phyloP scores from a whole-genome alignment of 2,329 filamentous ascomycete species.

The Neonectria ditissima region DNA sequence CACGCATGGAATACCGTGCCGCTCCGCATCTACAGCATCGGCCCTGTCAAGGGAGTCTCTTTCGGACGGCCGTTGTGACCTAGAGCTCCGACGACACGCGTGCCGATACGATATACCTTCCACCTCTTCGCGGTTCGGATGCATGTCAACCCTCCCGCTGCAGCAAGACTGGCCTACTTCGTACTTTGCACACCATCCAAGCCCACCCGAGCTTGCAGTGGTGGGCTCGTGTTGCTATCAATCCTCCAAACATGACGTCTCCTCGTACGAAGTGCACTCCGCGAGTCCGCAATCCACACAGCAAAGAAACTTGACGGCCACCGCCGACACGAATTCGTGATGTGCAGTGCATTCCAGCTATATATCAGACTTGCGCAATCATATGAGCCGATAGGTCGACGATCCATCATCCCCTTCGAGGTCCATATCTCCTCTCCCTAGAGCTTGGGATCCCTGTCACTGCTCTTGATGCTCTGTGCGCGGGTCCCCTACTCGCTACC shows the following conservation, averaged over 20 bases:
- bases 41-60: slow-evolving; percentile 12
- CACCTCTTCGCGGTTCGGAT: slow-evolving; percentile 11
- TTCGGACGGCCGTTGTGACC: background rate
- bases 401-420: slow-evolving; percentile 9
- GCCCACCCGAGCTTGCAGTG: slow-evolving; percentile 21
- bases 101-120: background rate
- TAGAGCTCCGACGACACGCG: slow-evolving; percentile 2
- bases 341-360: slow-evolving; percentile 27
- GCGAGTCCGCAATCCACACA: slow-evolving; percentile 7
- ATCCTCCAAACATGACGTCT: slow-evolving; percentile 5
- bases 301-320: background rate
- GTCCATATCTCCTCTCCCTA: slow-evolving; percentile 21
- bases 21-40: slow-evolving; percentile 11
- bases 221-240: slow-evolving; percentile 28
- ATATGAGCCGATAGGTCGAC: slow-evolving; percentile 14
- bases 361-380: slow-evolving; percentile 16
- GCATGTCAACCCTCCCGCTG: slow-evolving; percentile 21
- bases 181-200: background rate
- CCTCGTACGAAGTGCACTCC: slow-evolving; percentile 7
- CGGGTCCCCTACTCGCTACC: background rate
- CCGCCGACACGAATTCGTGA: slow-evolving; percentile 10
- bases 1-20: slow-evolving; percentile 18
- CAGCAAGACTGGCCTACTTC: slow-evolving; percentile 19
- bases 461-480: slow-evolving; percentile 7
- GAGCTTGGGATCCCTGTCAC: slow-evolving; percentile 14